Conservation (phyloP, 768 basidiomycete genomes). For the Leccinellum rugosiceps region DNA sequence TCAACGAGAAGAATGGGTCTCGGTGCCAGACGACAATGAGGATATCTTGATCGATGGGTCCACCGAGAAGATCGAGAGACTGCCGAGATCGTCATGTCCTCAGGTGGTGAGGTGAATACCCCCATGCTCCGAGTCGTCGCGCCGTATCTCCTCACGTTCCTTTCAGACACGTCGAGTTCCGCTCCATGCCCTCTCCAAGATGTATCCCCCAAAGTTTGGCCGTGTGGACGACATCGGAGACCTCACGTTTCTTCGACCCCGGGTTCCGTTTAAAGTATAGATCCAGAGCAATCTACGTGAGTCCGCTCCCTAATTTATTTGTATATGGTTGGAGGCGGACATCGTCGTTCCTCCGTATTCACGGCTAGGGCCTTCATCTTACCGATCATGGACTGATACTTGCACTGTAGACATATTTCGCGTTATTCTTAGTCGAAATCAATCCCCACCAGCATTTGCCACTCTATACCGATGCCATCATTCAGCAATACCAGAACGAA, state of each 20-base stretch:
- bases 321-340: background rate
- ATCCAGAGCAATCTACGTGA: slow-evolving; percentile 87
- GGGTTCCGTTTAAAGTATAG: slow-evolving; percentile 91
- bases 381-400: slow-evolving; percentile 9
- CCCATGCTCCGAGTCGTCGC: background rate
- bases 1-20: slow-evolving; percentile 99
- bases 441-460: slow-evolving; percentile 95
- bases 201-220: slow-evolving; percentile 99
- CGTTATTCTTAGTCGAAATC: slow-evolving; percentile 95
- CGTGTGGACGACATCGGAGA: slow-evolving; percentile 97
- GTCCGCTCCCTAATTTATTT: slow-evolving; percentile 28
- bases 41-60: slow-evolving; percentile 97
- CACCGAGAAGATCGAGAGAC: slow-evolving; percentile 79
- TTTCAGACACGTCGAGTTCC: slow-evolving; percentile 62
- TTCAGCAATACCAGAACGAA: slow-evolving; percentile 87
- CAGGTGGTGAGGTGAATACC: slow-evolving; percentile 69
- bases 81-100: slow-evolving; percentile 81
- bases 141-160: slow-evolving; percentile 3
- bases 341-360: slow-evolving; percentile 2
- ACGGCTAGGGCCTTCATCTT: slow-evolving; percentile 24
- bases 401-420: slow-evolving; percentile 77
- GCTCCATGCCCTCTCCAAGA: slow-evolving; percentile 82
- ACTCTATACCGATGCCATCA: slow-evolving; percentile 82
- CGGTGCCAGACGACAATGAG: slow-evolving; percentile 90
- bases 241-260: slow-evolving; percentile 94